Conservation (phyloP, 2,329 filamentous ascomycete genomes). For the Allantophomopsis cytisporea region DNA sequence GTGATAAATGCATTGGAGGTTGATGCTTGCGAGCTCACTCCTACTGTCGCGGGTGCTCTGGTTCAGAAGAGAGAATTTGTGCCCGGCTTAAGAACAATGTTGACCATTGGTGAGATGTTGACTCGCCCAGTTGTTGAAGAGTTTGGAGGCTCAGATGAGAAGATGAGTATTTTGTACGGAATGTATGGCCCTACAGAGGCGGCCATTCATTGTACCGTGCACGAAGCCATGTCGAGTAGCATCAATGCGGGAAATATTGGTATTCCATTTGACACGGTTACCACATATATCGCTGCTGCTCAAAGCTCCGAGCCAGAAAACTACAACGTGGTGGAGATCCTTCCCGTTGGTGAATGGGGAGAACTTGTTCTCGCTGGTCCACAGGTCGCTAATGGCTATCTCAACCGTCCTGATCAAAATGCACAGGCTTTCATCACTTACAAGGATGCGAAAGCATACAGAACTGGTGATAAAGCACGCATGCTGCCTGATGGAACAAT, state of each 20-base stretch:
- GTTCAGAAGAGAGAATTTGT: constrained; percentile 53
- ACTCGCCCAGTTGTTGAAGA: constrained; percentile 63
- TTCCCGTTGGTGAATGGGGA: constrained; percentile 17
- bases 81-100: constrained; percentile 53
- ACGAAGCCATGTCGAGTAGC: constrained; percentile 41
- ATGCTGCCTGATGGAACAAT: constrained; percentile 54
- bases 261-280: constrained; percentile 62
- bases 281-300: constrained; percentile 16
- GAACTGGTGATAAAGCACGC: constrained; percentile 73
- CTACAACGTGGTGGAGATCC: constrained; percentile 11
- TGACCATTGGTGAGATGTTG: constrained; percentile 92
- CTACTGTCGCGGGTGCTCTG: constrained; percentile 71
- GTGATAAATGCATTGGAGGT: constrained; percentile 52
- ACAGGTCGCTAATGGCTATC: constrained; percentile 69
- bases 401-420: constrained; percentile 71
- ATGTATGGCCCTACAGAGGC: constrained; percentile 95
- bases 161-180: constrained; percentile 59
- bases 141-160: constrained; percentile 43
- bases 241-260: constrained; percentile 60
- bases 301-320: constrained; percentile 1
- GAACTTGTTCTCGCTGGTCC: constrained; percentile 72
- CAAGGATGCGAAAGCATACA: constrained; percentile 53
- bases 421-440: constrained; percentile 55
- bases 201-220: constrained; percentile 78
- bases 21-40: constrained; percentile 81